Conservation (phyloP, 106 monocot species). For the Dendrobium chrysotoxum region DNA sequence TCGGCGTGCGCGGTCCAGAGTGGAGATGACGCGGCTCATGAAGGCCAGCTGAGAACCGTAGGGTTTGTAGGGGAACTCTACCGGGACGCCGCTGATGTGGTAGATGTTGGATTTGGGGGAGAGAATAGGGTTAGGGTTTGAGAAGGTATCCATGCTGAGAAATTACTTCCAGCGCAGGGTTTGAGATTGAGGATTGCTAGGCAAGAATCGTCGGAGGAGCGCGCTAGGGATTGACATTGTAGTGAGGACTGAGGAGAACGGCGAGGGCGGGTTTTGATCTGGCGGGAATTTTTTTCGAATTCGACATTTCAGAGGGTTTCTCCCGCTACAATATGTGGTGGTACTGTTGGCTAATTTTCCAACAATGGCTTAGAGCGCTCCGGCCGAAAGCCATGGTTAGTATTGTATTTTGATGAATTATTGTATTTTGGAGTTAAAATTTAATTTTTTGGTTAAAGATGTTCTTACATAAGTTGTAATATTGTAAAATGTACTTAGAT, state of each 20-base stretch:
- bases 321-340: neutral
- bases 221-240: no score
- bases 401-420: no score
- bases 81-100: conserved; percentile 85
- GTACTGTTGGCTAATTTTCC: no score
- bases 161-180: conserved; percentile 4
- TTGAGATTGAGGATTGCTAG: conserved; percentile 8
- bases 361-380: no score
- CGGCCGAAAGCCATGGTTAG: no score
- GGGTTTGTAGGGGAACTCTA: conserved; percentile 96
- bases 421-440: no score
- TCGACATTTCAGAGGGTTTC: neutral
- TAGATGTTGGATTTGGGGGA: conserved; percentile 28
- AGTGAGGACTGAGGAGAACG: neutral
- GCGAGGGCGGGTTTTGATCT: no score
- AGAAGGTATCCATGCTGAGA: neutral
- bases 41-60: conserved; percentile 93
- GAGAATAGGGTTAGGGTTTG: conserved; percentile 13
- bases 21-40: conserved; percentile 93
- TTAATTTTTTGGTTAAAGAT: no score
- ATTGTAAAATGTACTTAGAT: no score
- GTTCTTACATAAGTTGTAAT: no score
- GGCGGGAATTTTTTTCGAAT: conserved; percentile 4
- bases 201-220: neutral
- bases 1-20: conserved; percentile 62